These are phyloP conservation scores for Ophiocordyceps camponoti-floridani DNA, from an alignment of 2,329 filamentous ascomycete genomes.

Conservation along the genomic window DNA sequence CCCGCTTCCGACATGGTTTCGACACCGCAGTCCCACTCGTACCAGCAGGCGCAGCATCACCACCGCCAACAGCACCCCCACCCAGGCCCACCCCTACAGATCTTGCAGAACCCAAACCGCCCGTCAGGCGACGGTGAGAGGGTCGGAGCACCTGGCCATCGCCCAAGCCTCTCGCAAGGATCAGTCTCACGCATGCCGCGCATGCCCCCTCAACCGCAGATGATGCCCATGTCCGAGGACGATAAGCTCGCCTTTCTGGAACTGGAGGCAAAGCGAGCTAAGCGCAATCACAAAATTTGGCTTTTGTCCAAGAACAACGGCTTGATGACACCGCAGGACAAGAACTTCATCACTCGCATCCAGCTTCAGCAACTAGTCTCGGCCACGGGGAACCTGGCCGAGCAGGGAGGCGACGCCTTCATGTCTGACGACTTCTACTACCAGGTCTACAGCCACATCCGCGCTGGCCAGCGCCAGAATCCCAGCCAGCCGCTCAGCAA, in stretches of 20 bases:
- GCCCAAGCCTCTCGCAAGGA: conserved; percentile 29
- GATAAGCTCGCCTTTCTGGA: conserved; percentile 71
- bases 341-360: conserved; percentile 97
- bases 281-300: conserved; percentile 97
- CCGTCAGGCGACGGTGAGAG: conserved; percentile 29
- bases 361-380: conserved; percentile 92
- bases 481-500: conserved; percentile 86
- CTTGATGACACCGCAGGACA: conserved; percentile 96
- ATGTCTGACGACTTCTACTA: conserved; percentile 96
- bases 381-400: conserved; percentile 72
- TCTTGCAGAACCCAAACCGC: conserved; percentile 63
- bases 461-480: conserved; percentile 74
- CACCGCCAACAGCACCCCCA: conserved; percentile 9
- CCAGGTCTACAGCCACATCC: conserved; percentile 89
- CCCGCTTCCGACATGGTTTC: conserved; percentile 15
- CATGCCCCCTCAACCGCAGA: conserved; percentile 16
- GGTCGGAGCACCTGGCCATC: conserved; percentile 16
- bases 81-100: conserved; percentile 48
- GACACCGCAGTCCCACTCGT: conserved; percentile 6
- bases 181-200: conserved; percentile 21
- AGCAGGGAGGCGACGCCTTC: conserved; percentile 61
- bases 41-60: conserved; percentile 14
- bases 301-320: conserved; percentile 86
- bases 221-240: conserved; percentile 63
- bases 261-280: conserved; percentile 86